Conservation (phyloP, 441 rosid genomes). For the Euphorbia neoarborescens region DNA sequence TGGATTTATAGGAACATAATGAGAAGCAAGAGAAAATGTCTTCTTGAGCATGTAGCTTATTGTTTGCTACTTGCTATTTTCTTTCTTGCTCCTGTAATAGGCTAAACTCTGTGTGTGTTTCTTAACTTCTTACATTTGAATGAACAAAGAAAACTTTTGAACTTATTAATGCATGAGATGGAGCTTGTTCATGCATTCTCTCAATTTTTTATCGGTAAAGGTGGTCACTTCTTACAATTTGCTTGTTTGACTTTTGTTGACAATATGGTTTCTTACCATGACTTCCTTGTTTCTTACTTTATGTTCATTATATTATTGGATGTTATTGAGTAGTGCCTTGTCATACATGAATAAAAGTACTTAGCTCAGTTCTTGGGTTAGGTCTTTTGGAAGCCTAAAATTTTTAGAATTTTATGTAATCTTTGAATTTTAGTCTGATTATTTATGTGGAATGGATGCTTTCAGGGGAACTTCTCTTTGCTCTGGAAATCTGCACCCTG, state of each 20-base stretch:
- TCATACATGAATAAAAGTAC: not conserved
- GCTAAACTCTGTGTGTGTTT: not conserved
- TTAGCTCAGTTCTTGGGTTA: not conserved
- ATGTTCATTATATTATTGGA: not conserved
- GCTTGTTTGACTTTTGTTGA: not conserved
- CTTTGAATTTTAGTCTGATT: slow-evolving; percentile 14
- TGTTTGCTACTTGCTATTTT: not conserved
- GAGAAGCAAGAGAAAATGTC: not conserved
- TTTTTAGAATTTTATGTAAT: slow-evolving; percentile 7
- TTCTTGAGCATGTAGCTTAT: not conserved
- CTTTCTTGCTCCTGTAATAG: not conserved
- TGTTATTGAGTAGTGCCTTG: not conserved
- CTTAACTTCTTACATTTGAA: not conserved
- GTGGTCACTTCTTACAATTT: not conserved
- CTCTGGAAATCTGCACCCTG: slow-evolving; percentile 77
- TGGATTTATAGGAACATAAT: not conserved
- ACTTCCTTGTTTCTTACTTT: not conserved
- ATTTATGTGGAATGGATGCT: slow-evolving; percentile 27
- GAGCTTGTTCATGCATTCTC: slow-evolving; percentile 3
- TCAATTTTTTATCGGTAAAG: not conserved
- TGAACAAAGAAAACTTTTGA: not conserved
- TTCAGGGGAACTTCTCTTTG: slow-evolving; percentile 77
- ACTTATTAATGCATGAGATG: not conserved
- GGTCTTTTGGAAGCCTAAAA: slow-evolving; percentile 8
- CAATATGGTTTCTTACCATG: not conserved